Evolutionary conservation across 345 rosid species (phyloP), one percentile per base, ranked within the genome.

Genomic region (Hevea brasiliensis): DNA sequence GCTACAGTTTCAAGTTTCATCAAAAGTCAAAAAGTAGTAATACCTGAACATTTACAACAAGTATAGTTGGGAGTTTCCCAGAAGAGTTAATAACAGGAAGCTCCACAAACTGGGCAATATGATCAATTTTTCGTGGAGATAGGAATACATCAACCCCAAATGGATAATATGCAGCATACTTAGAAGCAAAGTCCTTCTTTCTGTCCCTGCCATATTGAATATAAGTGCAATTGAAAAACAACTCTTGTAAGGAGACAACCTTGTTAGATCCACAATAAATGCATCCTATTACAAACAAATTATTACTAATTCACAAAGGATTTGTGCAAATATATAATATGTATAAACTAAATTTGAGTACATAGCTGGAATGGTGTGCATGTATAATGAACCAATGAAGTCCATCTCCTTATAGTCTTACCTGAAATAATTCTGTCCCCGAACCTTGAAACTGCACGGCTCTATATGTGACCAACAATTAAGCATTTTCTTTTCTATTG

Each of bases 31-130:
- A 48, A 21, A 2, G 27, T 26, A 37, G 13, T 32, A 44, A 41
- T 87, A 95, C 99, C 98, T 95, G 99, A 69, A 95, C 96, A 79
- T 93, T 95, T 75, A 95, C 94, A 70, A 95, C 84, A 66, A 95
- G 98, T 53, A 95, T 81, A 68, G 85, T 27, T 44, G 99, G 99
- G 51, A 90, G 63, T 85, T 81, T 87, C 82, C 85, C 85, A 37
- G 85, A 80, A 70, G 87, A 70, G 64, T 80, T 81, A 77, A 79
- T 65, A 56, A 64, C 76, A 9, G 99, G 99, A 62, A 95, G 98
- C 71, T 95, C 89, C 68, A 95, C 96, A 77, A 85, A 86, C 61
- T 81, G 91, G 75, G 97, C 93, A 61, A 95, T 82, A 84, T 95
- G 98, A 70, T 88, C 71, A 83, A 95, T 81, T 81, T 95, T 95